Base-by-base conservation (phyloP, 2,329 filamentous ascomycete genomes). In the Fusarium bactridioides region DNA sequence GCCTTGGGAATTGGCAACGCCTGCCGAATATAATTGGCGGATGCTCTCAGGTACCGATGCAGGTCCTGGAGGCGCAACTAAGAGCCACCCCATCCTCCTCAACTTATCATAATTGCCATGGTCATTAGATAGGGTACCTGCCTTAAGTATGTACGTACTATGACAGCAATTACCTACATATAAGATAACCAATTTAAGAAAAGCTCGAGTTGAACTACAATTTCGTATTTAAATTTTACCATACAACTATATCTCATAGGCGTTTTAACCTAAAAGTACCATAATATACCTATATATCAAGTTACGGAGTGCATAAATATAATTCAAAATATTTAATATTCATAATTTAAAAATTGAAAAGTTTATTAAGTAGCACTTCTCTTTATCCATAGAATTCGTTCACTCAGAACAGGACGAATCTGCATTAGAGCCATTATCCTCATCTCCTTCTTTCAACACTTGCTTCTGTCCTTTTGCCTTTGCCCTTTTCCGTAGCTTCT, bases 391-490 rank as follows among this genome's bases (percentile, higher is more conserved):
- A 16, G 31, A 29, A 35, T 18, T 27, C 29, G 21, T 10, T 60
- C 44, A 76, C 35, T 76, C 66, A 45, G 74, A 74, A 31, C 43
- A 61, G 16, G 48, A 61, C 35, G 70, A 75, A 35, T 71, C 68
- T 31, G 35, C 50, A 38, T 62, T 66, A 33, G 67, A 72, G 25
- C 31, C 77, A 29, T 69, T 69, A n/a, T 74, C 75, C 33, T 43
- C 71, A 8, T 61, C 79, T 40, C 74, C 76, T 23, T 56, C 72
- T 25, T 70, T 74, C 7, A 33, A 57, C 64, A 44, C 77, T 76
- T 79, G 72, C 74, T 89, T 90, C 80, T 84, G 83, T 74, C 86
- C 86, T 77, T 84, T 88, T 70, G 86, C 87, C 80, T 91, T 91
- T 47, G 85, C 84, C 75, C 86, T 85, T 76, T 85, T 84, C 79